phyloP scores from a whole-genome alignment of 2,329 filamentous ascomycete species.

The Paecilomyces fulvus region DNA sequence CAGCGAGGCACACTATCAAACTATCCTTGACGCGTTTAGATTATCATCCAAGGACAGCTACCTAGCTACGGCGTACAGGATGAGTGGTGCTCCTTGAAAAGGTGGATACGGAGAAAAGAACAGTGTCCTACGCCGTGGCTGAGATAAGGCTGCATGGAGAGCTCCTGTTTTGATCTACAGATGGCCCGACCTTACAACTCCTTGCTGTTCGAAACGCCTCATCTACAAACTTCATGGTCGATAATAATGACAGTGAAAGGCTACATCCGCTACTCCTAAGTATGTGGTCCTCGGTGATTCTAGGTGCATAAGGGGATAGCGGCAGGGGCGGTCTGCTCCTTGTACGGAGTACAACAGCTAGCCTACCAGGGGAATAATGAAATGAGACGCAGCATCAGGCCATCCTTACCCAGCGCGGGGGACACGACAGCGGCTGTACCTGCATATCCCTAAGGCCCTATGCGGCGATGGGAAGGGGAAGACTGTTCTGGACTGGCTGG shows the following conservation, averaged over 20 bases:
- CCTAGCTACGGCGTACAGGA: not conserved
- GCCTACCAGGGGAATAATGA: not conserved
- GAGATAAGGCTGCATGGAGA: not conserved
- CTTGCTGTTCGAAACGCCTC: not conserved
- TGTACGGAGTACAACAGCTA: not conserved
- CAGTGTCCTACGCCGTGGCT: not conserved
- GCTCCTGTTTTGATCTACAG: not conserved
- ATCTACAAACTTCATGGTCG: not conserved
- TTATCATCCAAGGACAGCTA: not conserved
- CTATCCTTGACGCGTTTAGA: not conserved
- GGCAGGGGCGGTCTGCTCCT: not conserved
- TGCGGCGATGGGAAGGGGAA: not conserved
- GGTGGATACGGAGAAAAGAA: not conserved
- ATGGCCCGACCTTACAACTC: not conserved
- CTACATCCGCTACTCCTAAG: not conserved
- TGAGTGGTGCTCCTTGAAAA: not conserved
- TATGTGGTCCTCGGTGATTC: not conserved
- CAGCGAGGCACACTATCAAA: not conserved
- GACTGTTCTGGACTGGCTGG: not conserved
- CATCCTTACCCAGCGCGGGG: not conserved
- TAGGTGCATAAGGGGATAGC: not conserved
- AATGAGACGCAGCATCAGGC: not conserved
- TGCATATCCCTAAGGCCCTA: not conserved
- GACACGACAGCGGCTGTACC: not conserved
- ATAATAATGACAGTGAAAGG: not conserved